Conservation (phyloP, 169 alveolate genomes). For the Eimeria acervulina region DNA sequence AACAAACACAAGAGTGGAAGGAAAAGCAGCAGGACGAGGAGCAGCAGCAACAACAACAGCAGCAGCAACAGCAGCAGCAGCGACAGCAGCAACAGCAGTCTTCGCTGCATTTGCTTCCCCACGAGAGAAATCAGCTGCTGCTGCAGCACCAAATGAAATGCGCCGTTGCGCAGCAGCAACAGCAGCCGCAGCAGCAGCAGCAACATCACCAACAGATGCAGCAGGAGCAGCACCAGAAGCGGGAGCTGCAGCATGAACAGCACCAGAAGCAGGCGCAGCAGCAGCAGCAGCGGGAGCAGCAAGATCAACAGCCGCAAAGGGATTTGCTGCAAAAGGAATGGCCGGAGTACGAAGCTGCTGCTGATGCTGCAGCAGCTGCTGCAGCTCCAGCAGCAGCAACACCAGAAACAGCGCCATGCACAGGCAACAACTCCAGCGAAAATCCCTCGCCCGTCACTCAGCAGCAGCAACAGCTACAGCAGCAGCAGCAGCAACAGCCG, state of each 20-base stretch:
- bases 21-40: neutral
- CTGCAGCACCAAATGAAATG: neutral
- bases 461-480: neutral
- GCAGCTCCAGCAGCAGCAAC: neutral
- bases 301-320: no score
- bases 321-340: neutral
- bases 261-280: no score
- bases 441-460: neutral
- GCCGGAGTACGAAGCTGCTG: neutral
- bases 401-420: neutral
- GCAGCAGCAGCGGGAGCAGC: no score
- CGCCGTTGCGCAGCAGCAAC: neutral
- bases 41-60: neutral
- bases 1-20: neutral
- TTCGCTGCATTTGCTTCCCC: neutral
- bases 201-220: neutral
- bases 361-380: slow-evolving; percentile 2
- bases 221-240: no score
- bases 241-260: no score
- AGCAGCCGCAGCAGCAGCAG: neutral
- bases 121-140: neutral
- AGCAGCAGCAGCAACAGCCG: neutral
- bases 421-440: neutral
- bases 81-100: neutral
- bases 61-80: neutral